Base-by-base conservation (phyloP, 441 rosid species). In the Omphalea diandra region DNA sequence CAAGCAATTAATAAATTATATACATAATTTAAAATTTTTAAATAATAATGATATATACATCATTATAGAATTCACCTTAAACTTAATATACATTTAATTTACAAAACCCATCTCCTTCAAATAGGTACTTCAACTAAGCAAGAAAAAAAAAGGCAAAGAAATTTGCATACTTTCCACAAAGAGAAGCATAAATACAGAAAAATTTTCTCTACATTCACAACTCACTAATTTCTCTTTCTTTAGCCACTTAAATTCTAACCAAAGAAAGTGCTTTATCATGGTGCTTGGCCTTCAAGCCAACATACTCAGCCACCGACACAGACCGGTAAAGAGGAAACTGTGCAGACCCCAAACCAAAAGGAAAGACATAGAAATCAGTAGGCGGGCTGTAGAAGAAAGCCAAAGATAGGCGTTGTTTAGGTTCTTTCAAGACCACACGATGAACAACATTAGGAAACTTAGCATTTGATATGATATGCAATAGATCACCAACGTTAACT, bases 401-500 rank as follows among this genome's bases (percentile, higher is more conserved):
- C 8, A 84, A 40, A 15, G 98, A 90, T n/a, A 87, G 35, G 46
- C 95, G 84, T 17, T 82, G 80, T 4, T 70, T 71, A 57, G 69
- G 63, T 56, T 82, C 82, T 79, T 88, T 91, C 71, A 87, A 86
- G 26, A 87, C 73, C 35, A 89, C 98, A 35, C 96, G 89, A 65
- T 93, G 98, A 75, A 88, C 77, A 49, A 84, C 93, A 24, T 83
- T 84, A 1, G 73, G 81, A 80, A 85, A 90, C 20, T 50, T 41
- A 26, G 89, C 93, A 53, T 93, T 93, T 7, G 96, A 82, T 31
- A 93, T 7, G 2, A 93, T 83, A 49, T 93, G 96, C 67, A 93
- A 73, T 17, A 93, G 76, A 78, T 93, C 98, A 3, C 98, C 97
- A 0, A 90, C 72, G 44, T 90, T 84, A 67, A 93, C 83, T n/a